phyloP scores from a whole-genome alignment of 2,329 filamentous ascomycete species.

The Colletotrichum sp. region DNA sequence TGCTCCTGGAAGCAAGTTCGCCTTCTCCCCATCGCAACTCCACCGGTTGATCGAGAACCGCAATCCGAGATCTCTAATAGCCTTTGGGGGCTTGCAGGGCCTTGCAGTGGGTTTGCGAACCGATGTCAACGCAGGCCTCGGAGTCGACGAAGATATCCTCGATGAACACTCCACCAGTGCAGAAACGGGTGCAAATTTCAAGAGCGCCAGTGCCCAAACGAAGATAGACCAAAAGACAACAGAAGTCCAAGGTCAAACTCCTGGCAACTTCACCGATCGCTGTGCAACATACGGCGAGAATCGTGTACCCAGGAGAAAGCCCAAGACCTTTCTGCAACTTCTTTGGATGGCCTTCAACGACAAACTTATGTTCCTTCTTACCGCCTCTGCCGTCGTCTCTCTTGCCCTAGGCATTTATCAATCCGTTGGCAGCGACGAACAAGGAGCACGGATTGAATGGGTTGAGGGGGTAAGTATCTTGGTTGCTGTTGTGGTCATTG shows the following conservation, averaged over 20 bases:
- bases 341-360: conserved; percentile 54
- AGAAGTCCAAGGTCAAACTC: background rate
- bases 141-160: background rate
- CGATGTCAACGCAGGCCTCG: background rate
- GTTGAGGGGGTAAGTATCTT: conserved; percentile 61
- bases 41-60: background rate
- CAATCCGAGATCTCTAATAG: background rate
- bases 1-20: background rate
- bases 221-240: background rate
- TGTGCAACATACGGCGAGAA: background rate
- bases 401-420: conserved; percentile 64
- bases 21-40: background rate
- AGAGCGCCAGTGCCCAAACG: background rate
- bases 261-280: background rate
- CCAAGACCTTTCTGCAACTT: background rate
- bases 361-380: conserved; percentile 63
- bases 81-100: background rate
- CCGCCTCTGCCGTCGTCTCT: conserved; percentile 61
- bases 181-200: background rate
- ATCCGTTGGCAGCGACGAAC: conserved; percentile 48
- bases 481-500: conserved; percentile 59
- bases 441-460: conserved; percentile 49
- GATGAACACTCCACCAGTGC: background rate
- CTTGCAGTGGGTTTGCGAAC: background rate
- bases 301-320: background rate